Evolutionary conservation across 1,284 basidiomycete genomes (phyloP).

Genomic region (Ceratobasidium sp.): DNA sequence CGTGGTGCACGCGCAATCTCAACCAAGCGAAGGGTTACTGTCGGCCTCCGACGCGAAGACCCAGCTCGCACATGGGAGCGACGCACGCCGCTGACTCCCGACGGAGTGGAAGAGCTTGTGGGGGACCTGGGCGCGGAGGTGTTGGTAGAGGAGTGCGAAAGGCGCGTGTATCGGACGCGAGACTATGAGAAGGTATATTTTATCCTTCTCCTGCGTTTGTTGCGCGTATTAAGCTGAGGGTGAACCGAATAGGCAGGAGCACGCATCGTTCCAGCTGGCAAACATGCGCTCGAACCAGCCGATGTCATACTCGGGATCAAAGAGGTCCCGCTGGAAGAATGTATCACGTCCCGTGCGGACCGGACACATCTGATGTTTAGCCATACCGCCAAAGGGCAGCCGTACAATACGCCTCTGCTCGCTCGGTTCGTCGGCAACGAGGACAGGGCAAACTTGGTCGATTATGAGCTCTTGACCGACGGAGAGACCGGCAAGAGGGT

Average conservation of each 20-base stretch:
- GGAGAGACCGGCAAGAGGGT: conserved; percentile 71
- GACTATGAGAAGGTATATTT: conserved; percentile 72
- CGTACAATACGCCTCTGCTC: conserved; percentile 84
- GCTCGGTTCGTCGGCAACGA: conserved; percentile 62
- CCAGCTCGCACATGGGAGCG: conserved; percentile 85
- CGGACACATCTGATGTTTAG: conserved; percentile 89
- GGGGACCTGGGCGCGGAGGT: conserved; percentile 69
- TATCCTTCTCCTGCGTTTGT: background rate
- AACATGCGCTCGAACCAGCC: conserved; percentile 64
- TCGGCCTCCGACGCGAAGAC: conserved; percentile 83
- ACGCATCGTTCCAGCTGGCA: conserved; percentile 59
- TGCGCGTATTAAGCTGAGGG: background rate
- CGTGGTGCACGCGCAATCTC: conserved; percentile 14
- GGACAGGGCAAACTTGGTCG: conserved; percentile 63
- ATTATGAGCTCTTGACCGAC: conserved; percentile 84
- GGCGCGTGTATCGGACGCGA: conserved; percentile 73
- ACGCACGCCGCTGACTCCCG: conserved; percentile 83
- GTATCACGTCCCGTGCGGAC: conserved; percentile 57
- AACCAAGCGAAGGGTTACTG: conserved; percentile 12
- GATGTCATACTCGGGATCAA: conserved; percentile 89
- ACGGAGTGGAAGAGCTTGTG: conserved; percentile 71
- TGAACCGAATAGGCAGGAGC: conserved; percentile 74
- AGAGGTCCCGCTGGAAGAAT: conserved; percentile 75
- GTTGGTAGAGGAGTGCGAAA: conserved; percentile 77
- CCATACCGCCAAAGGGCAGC: conserved; percentile 87